Base-by-base conservation (phyloP, 169 alveolate genomes). In the Plasmodium gallinaceum region DNA sequence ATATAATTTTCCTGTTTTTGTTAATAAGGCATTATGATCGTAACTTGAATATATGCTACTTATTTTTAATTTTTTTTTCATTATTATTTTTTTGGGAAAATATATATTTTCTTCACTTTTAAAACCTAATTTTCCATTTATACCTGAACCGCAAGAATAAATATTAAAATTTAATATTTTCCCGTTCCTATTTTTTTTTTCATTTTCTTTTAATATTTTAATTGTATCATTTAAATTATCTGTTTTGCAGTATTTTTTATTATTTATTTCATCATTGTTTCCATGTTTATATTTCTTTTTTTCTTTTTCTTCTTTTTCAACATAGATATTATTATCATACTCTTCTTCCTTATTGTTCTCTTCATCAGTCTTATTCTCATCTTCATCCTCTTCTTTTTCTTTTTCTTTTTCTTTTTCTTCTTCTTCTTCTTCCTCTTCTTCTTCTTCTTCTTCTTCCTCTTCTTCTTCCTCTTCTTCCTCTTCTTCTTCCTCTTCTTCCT, bases 121-220 rank as follows among this genome's bases (percentile, higher is more conserved):
- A 61, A 80, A 52, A 8, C 90, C 90, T 2, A 80, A 52, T 68
- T 80, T 80, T 48, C 90, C 90, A 61, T 52, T 12, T 18, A 58
- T 32, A 16, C 83, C 90, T 58, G 74, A 65, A 43, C 90, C 90
- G 14, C 90, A 80, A 16, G 83, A 54, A 26, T 66, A 45, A 26
- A 80, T 57, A 37, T 51, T 43, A 42, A 32, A 20, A n/a, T 22
- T 45, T 52, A 18, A 14, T 62, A 9, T 22, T 32, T 58, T 62
- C 39, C 6, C 18, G 8, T 6, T 37, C 45, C 14, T 7, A n/a
- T 18, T 22, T 26, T n/a, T 58, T 18, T 45, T 58, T 57, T 64
- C 6, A 24, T 10, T n/a, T 26, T 0, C 1, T 64, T 12, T 64
- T n/a, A 12, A 10, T 64, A 9, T 37, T 8, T 37, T 10, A 22